Evolutionary conservation across 1,284 basidiomycete genomes (phyloP).

Genomic region (Malassezia equina): DNA sequence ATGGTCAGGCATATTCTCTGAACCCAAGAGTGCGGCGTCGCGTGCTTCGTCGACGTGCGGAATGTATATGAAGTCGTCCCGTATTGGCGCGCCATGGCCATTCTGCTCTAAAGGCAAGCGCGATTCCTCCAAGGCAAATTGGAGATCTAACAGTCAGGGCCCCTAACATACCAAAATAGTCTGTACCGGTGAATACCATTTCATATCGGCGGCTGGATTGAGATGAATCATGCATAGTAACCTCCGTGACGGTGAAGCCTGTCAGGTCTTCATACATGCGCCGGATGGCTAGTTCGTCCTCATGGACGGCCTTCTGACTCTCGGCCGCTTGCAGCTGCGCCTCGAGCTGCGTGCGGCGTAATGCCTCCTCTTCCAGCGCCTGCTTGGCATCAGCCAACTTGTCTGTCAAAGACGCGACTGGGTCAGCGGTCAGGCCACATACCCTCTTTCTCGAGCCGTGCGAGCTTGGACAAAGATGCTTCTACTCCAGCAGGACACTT

Average conservation of each 20-base stretch:
- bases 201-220: conserved; percentile 23
- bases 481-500: not conserved
- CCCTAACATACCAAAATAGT: conserved; percentile 26
- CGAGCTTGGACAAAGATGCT: not conserved
- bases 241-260: conserved; percentile 33
- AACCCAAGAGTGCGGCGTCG: conserved; percentile 22
- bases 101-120: not conserved
- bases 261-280: conserved; percentile 46
- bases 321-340: not conserved
- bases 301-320: not conserved
- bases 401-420: not conserved
- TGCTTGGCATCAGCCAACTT: not conserved
- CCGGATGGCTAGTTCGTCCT: conserved; percentile 34
- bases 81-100: not conserved
- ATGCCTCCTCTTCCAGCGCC: not conserved
- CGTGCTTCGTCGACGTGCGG: conserved; percentile 37
- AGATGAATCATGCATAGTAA: conserved; percentile 19
- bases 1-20: conserved; percentile 17
- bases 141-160: conserved; percentile 20
- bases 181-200: conserved; percentile 33
- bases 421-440: not conserved
- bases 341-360: conserved; percentile 1
- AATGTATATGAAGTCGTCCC: conserved; percentile 39
- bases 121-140: conserved; percentile 37
- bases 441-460: conserved; percentile 2